Conservation (phyloP, 768 basidiomycete species). For the Boletus rufocinnamomeus region DNA sequence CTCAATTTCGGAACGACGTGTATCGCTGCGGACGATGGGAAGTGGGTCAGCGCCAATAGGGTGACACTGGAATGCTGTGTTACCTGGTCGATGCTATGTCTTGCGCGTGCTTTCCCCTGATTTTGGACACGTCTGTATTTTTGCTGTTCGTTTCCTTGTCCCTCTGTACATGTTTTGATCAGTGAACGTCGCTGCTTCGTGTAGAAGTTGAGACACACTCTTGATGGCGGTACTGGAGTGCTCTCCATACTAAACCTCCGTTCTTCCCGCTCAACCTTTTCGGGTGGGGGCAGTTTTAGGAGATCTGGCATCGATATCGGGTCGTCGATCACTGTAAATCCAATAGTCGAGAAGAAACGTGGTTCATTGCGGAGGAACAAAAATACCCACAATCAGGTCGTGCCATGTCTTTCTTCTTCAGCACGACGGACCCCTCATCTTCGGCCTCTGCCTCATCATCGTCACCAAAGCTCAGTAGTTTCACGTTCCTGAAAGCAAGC, state of each 20-base stretch:
- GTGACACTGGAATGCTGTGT: not conserved
- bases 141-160: conserved; percentile 27
- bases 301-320: conserved; percentile 14
- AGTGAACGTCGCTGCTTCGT: not conserved
- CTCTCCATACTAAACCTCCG: not conserved
- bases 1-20: conserved; percentile 75
- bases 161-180: not conserved
- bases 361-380: not conserved
- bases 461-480: conserved; percentile 84
- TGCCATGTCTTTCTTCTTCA: conserved; percentile 81
- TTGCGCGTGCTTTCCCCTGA: conserved; percentile 73
- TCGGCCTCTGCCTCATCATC: conserved; percentile 63
- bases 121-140: conserved; percentile 59
- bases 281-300: conserved; percentile 4
- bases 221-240: conserved; percentile 10
- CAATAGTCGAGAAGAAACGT: conserved; percentile 1
- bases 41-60: not conserved
- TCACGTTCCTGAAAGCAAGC: conserved; percentile 66
- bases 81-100: conserved; percentile 69
- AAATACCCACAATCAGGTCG: conserved; percentile 75
- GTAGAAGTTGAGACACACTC: conserved; percentile 14
- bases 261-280: conserved; percentile 6
- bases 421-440: conserved; percentile 51
- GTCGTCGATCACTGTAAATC: conserved; percentile 28
- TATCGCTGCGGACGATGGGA: conserved; percentile 42